Evolutionary conservation across 1,284 basidiomycete species (phyloP).

Genomic region (Trichosporon sp.): DNA sequence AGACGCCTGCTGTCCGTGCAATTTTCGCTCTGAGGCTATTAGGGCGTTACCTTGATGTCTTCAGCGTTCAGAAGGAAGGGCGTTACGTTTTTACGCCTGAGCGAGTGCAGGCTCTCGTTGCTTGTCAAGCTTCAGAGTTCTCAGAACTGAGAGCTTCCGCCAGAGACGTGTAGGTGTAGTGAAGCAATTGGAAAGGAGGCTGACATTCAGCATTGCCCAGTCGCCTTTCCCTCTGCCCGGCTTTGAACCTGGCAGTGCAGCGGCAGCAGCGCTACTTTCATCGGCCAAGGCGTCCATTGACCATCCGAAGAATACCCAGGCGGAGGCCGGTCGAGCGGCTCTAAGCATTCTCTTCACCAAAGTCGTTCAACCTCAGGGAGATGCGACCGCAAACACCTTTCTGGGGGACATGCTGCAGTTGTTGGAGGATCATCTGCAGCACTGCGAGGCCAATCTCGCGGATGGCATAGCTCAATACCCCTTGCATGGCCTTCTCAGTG

Average conservation of each 20-base stretch:
- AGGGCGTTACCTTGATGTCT: slow-evolving; percentile 32
- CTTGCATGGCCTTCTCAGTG: slow-evolving; percentile 40
- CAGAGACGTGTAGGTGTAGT: slow-evolving; percentile 29
- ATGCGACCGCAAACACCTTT: slow-evolving; percentile 19
- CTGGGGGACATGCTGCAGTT: slow-evolving; percentile 22
- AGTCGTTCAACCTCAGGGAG: slow-evolving; percentile 18
- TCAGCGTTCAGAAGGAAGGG: slow-evolving; percentile 11
- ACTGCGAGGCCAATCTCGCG: slow-evolving; percentile 30
- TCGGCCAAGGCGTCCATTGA: slow-evolving; percentile 32
- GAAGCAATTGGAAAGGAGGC: neutral
- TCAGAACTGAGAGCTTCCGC: slow-evolving; percentile 37
- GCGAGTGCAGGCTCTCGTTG: slow-evolving; percentile 33
- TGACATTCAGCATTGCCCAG: slow-evolving; percentile 28
- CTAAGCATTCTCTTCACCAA: slow-evolving; percentile 39
- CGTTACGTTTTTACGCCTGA: slow-evolving; percentile 27
- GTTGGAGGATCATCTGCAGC: slow-evolving; percentile 28
- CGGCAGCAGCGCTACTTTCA: slow-evolving; percentile 18
- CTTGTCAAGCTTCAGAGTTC: slow-evolving; percentile 44
- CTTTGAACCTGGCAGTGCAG: slow-evolving; percentile 24
- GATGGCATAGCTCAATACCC: slow-evolving; percentile 35
- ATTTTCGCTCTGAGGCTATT: slow-evolving; percentile 31
- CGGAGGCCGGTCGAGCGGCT: slow-evolving; percentile 42
- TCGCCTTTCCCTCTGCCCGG: slow-evolving; percentile 36
- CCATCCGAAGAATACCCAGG: slow-evolving; percentile 43
- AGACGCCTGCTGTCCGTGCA: slow-evolving; percentile 27